A percentile compares a stretch with the other conserved stretches of the same genome.
phyloP scores from a whole-genome alignment of 768 basidiomycete species.

The Pisolithus orientalis region DNA sequence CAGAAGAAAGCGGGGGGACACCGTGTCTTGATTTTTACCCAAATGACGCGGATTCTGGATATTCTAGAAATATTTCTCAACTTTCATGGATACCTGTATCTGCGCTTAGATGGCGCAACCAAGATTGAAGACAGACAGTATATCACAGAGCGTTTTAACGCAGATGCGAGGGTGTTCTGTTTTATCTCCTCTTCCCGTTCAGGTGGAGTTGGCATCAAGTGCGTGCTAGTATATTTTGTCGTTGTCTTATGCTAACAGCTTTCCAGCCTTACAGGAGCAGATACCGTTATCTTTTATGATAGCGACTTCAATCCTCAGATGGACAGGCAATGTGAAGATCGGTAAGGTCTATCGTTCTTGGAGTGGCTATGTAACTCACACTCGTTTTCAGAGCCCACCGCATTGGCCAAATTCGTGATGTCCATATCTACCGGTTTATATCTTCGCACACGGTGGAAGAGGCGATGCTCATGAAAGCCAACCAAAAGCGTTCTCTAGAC shows the following conservation, averaged over 20 bases:
- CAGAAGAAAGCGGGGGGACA: constrained; percentile 85
- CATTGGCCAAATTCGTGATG: constrained; percentile 95
- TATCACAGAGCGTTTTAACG: constrained; percentile 83
- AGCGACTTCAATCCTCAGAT: constrained; percentile 97
- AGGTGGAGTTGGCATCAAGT: constrained; percentile 94
- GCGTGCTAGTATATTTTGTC: constrained; percentile 25
- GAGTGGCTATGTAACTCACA: constrained; percentile 1
- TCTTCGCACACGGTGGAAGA: constrained; percentile 90
- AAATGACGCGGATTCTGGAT: constrained; percentile 93
- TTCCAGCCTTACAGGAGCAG: constrained; percentile 72
- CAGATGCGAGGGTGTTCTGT: constrained; percentile 70
- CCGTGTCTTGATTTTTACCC: constrained; percentile 90
- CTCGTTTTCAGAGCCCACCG: constrained; percentile 70
- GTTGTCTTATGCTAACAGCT: constrained; percentile 14
- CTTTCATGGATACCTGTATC: constrained; percentile 88
- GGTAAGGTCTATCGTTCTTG: constrained; percentile 36
- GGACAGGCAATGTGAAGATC: constrained; percentile 95
- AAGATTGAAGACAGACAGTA: constrained; percentile 93
- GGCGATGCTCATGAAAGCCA: constrained; percentile 94
- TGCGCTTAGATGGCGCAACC: constrained; percentile 91
- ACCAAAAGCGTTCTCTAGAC: constrained; percentile 91
- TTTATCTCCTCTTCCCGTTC: constrained; percentile 84
- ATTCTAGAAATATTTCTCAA: constrained; percentile 92
- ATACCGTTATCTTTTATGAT: constrained; percentile 97
- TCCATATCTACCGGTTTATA: constrained; percentile 94